Conservation (phyloP, 192 early-diverging fungal genomes). For the Coemansia erecta region DNA sequence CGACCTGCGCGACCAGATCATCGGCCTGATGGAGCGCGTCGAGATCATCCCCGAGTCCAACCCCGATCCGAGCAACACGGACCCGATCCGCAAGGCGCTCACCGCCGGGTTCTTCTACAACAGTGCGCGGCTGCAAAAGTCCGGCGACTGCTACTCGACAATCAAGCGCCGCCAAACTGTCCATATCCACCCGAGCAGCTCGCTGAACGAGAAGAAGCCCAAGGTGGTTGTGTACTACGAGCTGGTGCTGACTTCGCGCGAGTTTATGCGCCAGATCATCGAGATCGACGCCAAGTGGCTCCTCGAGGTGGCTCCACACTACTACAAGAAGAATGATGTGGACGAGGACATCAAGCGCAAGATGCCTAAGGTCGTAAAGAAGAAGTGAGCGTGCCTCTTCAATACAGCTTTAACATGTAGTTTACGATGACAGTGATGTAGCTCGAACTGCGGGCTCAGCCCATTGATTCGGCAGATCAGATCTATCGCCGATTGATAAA, state of each 20-base stretch:
- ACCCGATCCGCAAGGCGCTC: slow-evolving; percentile 88
- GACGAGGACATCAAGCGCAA: slow-evolving; percentile 47
- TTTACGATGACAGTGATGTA: too few species aligned
- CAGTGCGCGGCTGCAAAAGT: slow-evolving; percentile 75
- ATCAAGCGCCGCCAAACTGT: slow-evolving; percentile 90
- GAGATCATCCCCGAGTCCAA: slow-evolving; percentile 84
- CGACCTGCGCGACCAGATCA: slow-evolving; percentile 92
- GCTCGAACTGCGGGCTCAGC: too few species aligned
- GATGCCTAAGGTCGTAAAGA: slow-evolving; percentile 43
- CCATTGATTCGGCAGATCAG: too few species aligned
- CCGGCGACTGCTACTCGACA: slow-evolving; percentile 90
- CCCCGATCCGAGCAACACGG: slow-evolving; percentile 78
- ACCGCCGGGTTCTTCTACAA: slow-evolving; percentile 97
- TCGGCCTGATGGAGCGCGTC: slow-evolving; percentile 86
- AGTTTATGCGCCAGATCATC: slow-evolving; percentile 94
- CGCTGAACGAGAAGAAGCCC: slow-evolving; percentile 75
- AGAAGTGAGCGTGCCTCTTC: not conserved
- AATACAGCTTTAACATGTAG: not conserved
- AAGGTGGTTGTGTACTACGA: slow-evolving; percentile 91
- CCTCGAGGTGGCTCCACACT: slow-evolving; percentile 78
- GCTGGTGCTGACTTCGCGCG: slow-evolving; percentile 86
- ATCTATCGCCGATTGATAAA: too few species aligned
- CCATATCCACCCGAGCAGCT: slow-evolving; percentile 86
- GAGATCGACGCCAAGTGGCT: slow-evolving; percentile 87
- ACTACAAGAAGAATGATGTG: slow-evolving; percentile 90